Evolutionary conservation across 192 early-diverging fungal genomes (phyloP).

Genomic region (Backusella westeae): DNA sequence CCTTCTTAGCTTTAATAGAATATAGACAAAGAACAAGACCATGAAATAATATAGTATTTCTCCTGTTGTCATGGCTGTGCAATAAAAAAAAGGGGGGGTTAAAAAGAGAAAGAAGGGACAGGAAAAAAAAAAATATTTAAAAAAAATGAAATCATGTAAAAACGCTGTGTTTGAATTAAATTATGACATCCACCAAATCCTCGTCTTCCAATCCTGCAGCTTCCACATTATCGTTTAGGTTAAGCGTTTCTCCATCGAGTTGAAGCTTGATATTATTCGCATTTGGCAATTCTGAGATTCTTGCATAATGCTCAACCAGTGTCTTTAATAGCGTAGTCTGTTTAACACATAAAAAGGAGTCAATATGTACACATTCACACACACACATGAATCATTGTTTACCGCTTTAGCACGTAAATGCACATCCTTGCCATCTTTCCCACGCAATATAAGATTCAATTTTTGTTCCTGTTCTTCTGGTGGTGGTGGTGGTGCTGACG

Average conservation of each 20-base stretch:
- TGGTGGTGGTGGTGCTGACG: not conserved
- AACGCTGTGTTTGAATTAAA: not conserved
- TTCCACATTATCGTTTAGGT: constrained; percentile 35
- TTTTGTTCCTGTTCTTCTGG: not conserved
- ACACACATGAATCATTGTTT: not conserved
- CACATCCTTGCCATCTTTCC: constrained; percentile 23
- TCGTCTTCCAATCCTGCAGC: constrained; percentile 61
- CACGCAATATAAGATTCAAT: constrained; percentile 16
- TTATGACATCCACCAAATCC: constrained; percentile 42
- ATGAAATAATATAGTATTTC: not conserved
- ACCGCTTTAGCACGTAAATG: constrained; percentile 20
- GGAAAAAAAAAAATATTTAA: not conserved
- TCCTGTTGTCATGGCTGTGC: not conserved
- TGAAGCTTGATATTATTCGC: constrained; percentile 32
- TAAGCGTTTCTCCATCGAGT: constrained; percentile 54
- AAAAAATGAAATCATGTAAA: not conserved
- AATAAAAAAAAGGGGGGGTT: not conserved
- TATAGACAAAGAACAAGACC: not conserved
- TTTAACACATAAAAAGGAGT: not conserved
- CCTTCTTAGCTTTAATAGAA: not conserved
- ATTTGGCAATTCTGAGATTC: constrained; percentile 26
- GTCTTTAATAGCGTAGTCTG: constrained; percentile 43
- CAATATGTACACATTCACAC: not conserved
- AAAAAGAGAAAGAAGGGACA: not conserved
- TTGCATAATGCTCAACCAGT: constrained; percentile 47